Percentiles rank a stretch among this genome's conserved stretches.
Conservation (phyloP, 495 filamentous ascomycete genomes). For the Penicillium tannophilum region DNA sequence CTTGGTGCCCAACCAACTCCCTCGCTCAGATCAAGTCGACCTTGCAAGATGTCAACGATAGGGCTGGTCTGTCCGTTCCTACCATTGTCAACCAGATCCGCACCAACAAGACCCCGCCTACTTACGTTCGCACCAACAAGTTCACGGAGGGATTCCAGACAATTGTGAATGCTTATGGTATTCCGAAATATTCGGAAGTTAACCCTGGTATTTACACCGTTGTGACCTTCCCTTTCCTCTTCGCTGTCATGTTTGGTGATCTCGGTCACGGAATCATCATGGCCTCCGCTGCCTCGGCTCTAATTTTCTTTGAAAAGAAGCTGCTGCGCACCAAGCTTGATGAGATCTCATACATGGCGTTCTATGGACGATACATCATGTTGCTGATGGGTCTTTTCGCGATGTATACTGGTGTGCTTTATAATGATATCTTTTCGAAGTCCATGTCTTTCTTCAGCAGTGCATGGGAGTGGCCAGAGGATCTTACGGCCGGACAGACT, state of each 20-base stretch:
- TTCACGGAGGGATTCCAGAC: slow-evolving; percentile 99
- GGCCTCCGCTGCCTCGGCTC: slow-evolving; percentile 73
- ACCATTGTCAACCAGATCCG: slow-evolving; percentile 97
- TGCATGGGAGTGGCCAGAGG: slow-evolving; percentile 81
- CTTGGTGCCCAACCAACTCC: slow-evolving; percentile 92
- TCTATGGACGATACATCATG: slow-evolving; percentile 98
- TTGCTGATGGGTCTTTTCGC: slow-evolving; percentile 97
- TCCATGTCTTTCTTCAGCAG: slow-evolving; percentile 83
- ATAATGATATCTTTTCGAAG: slow-evolving; percentile 97
- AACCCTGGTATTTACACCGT: slow-evolving; percentile 95
- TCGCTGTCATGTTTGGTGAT: slow-evolving; percentile 97
- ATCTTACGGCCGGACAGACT: slow-evolving; percentile 59
- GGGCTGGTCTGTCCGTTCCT: slow-evolving; percentile 89
- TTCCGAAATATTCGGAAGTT: slow-evolving; percentile 93
- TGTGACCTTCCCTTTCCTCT: slow-evolving; percentile 96
- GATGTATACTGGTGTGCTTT: slow-evolving; percentile 94
- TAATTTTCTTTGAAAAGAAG: slow-evolving; percentile 95
- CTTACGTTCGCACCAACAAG: slow-evolving; percentile 94
- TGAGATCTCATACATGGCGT: slow-evolving; percentile 96
- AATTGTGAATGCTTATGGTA: slow-evolving; percentile 97
- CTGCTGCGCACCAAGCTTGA: slow-evolving; percentile 83
- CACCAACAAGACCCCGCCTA: slow-evolving; percentile 95
- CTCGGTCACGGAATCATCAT: slow-evolving; percentile 90
- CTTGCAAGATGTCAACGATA: slow-evolving; percentile 93
- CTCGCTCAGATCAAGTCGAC: slow-evolving; percentile 92